phyloP scores from a whole-genome alignment of 257 asterid species.

The Lantana camara region DNA sequence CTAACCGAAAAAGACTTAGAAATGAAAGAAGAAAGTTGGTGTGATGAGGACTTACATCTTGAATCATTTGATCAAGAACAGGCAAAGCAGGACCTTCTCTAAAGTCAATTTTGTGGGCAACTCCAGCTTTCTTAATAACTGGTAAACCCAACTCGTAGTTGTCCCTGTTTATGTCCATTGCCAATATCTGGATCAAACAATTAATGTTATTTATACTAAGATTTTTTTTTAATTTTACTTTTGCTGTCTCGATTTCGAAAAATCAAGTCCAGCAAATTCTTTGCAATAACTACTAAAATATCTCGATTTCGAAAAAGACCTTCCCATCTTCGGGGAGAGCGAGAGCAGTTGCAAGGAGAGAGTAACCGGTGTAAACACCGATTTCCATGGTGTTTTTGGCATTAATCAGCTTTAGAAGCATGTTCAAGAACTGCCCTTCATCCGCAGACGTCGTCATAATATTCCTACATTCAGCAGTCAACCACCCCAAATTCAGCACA shows the following conservation, averaged over 20 bases:
- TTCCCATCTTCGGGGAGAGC: conserved; percentile 83
- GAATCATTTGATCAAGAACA: conserved; percentile 59
- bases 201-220: too few relatives aligned
- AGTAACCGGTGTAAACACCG: conserved; percentile 92
- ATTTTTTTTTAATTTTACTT: too few relatives aligned
- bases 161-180: conserved; percentile 86
- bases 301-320: conserved; percentile 37
- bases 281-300: too few relatives aligned
- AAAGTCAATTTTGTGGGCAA: conserved; percentile 82
- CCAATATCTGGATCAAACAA: conserved; percentile 65
- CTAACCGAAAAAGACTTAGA: background rate
- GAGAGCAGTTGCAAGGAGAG: conserved; percentile 85
- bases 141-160: conserved; percentile 84
- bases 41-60: conserved; percentile 44
- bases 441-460: conserved; percentile 90
- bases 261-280: too few relatives aligned
- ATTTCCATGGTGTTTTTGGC: conserved; percentile 94
- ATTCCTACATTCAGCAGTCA: conserved; percentile 50
- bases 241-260: too few relatives aligned
- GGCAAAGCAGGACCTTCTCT: conserved; percentile 83
- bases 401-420: conserved; percentile 80
- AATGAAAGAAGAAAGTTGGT: background rate
- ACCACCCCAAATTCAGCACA: too few relatives aligned
- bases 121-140: conserved; percentile 73
- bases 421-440: conserved; percentile 84